Base-by-base conservation (phyloP, 192 early-diverging fungal species). In the Thamnidium elegans region DNA sequence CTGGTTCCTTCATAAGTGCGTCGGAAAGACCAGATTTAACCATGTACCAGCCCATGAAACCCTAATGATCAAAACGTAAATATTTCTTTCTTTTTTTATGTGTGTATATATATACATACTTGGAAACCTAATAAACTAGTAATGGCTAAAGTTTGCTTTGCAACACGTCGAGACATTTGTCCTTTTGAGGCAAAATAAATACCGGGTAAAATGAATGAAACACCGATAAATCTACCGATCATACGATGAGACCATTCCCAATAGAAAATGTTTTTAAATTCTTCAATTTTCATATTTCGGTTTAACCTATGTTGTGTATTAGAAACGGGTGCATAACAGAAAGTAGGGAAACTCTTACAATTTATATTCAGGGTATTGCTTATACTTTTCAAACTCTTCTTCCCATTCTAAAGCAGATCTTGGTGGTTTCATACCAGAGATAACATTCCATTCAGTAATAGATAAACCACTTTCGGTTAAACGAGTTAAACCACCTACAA, bases 181-280 rank as follows among this genome's bases (percentile, higher is more conserved):
- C 95, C 92, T 45, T 84, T 81, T 36, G 80, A 72, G 17, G 85
- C 86, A 86, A 99, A 97, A 75, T 88, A 96, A 5, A 88, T 79
- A 7, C 89, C 90, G 17, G 97, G 97, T 5, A 97, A 56, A 66
- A 95, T 78, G 61, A 96, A 94, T 0, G 88, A 80, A 5, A 91
- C 75, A 11, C 95, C 95, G 72, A 99, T 97, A 52, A 90, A 83
- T 3, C 95, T 82, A n/a, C 95, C 97, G 47, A 89, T 79, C 81
- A 95, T 96, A 69, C 97, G 87, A 70, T 99, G 95, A 55, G 89
- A 89, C 95, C 97, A 97, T 79, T 99, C 95, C 87, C 93, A 92
- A 77, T 93, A 97, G 75, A 95, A 99, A 63, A 97, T 99, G 58
- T 78, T 86, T 78, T 99, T 97, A 82, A 99, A 97, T 72, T 99